Evolutionary conservation across 805 yeast genomes (phyloP).

Genomic region (Candida namnaoensis): DNA sequence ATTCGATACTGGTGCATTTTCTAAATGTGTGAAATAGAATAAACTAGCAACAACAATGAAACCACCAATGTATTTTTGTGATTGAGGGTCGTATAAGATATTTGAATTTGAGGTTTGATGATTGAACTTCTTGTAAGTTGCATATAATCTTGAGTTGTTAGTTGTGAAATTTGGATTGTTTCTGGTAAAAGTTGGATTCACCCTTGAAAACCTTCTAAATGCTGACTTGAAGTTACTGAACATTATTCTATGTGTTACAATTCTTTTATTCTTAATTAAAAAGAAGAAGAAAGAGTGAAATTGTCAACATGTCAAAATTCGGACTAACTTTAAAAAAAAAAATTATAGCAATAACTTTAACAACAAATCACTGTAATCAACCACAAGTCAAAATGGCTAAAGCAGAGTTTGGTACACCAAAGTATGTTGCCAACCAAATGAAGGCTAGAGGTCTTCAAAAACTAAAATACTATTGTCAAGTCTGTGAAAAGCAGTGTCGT

Average conservation of each 20-base stretch:
- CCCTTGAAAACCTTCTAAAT: background rate
- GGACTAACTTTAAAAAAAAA: too few relatives aligned
- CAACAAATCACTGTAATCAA: background rate
- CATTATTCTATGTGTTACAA: too few relatives aligned
- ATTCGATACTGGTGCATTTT: slow-evolving; percentile 76
- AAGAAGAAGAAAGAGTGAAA: too few relatives aligned
- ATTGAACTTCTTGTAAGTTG: slow-evolving; percentile 30
- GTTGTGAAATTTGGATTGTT: background rate
- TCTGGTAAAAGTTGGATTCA: too few relatives aligned
- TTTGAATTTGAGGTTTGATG: slow-evolving; percentile 7
- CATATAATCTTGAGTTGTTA: slow-evolving; percentile 13
- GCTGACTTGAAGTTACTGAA: background rate
- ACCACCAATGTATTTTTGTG: slow-evolving; percentile 22
- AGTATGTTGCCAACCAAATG: slow-evolving; percentile 65
- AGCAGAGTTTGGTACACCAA: slow-evolving; percentile 61
- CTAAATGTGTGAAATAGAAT: slow-evolving; percentile 44
- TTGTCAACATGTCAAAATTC: too few relatives aligned
- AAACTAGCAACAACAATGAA: slow-evolving; percentile 25
- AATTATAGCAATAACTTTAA: background rate
- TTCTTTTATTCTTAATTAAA: too few relatives aligned
- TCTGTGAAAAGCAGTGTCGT: slow-evolving; percentile 88
- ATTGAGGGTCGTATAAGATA: slow-evolving; percentile 15
- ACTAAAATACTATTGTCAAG: slow-evolving; percentile 81
- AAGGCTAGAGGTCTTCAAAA: slow-evolving; percentile 82
- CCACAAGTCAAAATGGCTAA: slow-evolving; percentile 30